phyloP scores from a whole-genome alignment of 495 filamentous ascomycete species.

The Margaritispora aquatica region DNA sequence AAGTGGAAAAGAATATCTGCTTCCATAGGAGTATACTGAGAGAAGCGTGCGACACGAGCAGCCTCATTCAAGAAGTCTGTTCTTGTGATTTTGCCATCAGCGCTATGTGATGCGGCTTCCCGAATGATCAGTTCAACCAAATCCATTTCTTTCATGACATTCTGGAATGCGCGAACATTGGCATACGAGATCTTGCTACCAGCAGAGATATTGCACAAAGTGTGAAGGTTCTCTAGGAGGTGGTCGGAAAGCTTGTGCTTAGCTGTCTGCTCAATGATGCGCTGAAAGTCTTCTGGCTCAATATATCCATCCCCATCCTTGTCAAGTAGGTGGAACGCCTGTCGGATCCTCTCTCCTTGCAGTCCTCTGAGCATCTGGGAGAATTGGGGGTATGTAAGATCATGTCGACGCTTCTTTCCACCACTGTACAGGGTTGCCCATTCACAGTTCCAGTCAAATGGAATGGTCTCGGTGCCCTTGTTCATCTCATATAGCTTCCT shows the following conservation, averaged over 20 bases:
- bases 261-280: conserved; percentile 90
- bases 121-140: conserved; percentile 87
- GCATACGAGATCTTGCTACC: conserved; percentile 95
- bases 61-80: conserved; percentile 95
- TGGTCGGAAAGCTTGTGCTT: conserved; percentile 96
- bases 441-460: conserved; percentile 94
- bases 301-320: conserved; percentile 96
- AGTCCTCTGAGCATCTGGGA: conserved; percentile 95
- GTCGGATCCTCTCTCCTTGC: conserved; percentile 90
- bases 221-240: conserved; percentile 85
- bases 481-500: conserved; percentile 72
- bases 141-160: conserved; percentile 95
- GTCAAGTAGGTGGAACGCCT: conserved; percentile 90
- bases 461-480: conserved; percentile 73
- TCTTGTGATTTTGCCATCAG: conserved; percentile 87
- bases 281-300: conserved; percentile 90
- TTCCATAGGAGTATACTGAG: conserved; percentile 96
- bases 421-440: conserved; percentile 96
- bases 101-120: conserved; percentile 74
- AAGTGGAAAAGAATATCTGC: conserved; percentile 99
- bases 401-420: conserved; percentile 72
- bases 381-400: conserved; percentile 94
- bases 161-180: conserved; percentile 95
- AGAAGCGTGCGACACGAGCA: conserved; percentile 81
- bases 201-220: conserved; percentile 89